These are phyloP conservation scores for Ceratonia siliqua DNA, from an alignment of 306 rosid species.

Conservation along the genomic window DNA sequence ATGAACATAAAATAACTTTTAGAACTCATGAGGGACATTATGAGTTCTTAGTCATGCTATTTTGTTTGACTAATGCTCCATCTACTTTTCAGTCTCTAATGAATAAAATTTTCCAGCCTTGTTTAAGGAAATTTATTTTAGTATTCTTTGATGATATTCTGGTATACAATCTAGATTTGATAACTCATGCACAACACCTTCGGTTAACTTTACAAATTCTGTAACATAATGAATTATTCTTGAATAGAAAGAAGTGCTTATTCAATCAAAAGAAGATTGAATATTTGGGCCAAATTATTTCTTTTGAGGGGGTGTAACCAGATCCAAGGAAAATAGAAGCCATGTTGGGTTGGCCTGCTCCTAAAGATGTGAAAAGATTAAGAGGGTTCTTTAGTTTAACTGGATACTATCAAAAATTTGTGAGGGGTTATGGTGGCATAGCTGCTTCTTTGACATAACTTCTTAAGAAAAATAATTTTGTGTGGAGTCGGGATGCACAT, in stretches of 20 bases:
- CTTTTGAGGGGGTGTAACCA: neutral
- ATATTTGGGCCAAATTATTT: neutral
- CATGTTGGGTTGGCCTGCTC: neutral
- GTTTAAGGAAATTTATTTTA: neutral
- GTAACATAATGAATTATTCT: no score
- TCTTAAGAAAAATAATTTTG: neutral
- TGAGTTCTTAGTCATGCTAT: no score
- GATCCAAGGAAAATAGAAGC: neutral
- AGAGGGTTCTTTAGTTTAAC: neutral
- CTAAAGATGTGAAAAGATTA: neutral
- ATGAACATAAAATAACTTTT: neutral
- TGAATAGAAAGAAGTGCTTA: neutral
- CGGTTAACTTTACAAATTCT: neutral
- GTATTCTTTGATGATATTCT: slow-evolving; percentile 6
- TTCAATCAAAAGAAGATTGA: neutral
- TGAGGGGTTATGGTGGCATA: neutral
- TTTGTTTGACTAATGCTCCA: neutral
- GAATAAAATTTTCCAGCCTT: neutral
- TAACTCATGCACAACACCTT: neutral
- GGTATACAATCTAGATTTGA: neutral
- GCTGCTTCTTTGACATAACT: neutral
- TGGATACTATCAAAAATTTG: neutral
- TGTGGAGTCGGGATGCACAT: neutral
- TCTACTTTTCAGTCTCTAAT: neutral
- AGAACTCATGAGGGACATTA: no score